Percentiles rank a stretch among this genome's conserved stretches.
These are phyloP conservation scores for Cicer bijugum DNA, from an alignment of 306 rosid genomes.

Conservation along the genomic window DNA sequence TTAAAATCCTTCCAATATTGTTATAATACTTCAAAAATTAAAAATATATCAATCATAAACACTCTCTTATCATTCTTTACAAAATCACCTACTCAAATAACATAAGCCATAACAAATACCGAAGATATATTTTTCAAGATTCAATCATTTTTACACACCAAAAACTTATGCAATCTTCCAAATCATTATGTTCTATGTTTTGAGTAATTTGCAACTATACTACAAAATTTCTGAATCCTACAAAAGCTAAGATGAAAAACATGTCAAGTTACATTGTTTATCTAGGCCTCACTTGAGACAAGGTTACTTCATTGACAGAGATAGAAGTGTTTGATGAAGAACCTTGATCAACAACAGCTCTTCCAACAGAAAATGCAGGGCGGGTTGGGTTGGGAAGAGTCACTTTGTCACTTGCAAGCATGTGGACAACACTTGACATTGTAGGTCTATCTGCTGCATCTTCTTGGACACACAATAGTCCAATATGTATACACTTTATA, in stretches of 20 bases:
- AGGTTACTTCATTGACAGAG: constrained; percentile 36
- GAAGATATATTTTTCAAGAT: not conserved
- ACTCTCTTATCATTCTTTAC: too few relatives aligned
- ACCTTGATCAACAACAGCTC: not conserved
- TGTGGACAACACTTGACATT: constrained; percentile 55
- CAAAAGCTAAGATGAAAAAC: constrained; percentile 22
- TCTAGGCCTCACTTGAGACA: constrained; percentile 40
- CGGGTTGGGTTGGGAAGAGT: constrained; percentile 55
- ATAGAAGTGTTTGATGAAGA: constrained; percentile 42
- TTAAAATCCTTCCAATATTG: too few relatives aligned
- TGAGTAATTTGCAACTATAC: not conserved
- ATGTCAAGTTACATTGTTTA: constrained; percentile 14
- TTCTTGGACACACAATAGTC: constrained; percentile 61
- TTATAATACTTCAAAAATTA: too few relatives aligned
- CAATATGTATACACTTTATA: constrained; percentile 49
- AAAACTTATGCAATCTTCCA: not conserved
- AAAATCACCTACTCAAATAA: too few relatives aligned
- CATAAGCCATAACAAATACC: constrained; percentile 4
- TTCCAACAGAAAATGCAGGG: constrained; percentile 53
- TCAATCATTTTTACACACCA: constrained; percentile 3
- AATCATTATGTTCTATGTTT: constrained; percentile 12
- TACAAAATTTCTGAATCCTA: constrained; percentile 20
- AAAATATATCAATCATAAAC: too few relatives aligned
- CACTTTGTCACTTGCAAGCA: constrained; percentile 46
- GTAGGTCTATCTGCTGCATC: constrained; percentile 63